Conservation (phyloP, 2,329 filamentous ascomycete genomes). For the Cytospora leucostoma region DNA sequence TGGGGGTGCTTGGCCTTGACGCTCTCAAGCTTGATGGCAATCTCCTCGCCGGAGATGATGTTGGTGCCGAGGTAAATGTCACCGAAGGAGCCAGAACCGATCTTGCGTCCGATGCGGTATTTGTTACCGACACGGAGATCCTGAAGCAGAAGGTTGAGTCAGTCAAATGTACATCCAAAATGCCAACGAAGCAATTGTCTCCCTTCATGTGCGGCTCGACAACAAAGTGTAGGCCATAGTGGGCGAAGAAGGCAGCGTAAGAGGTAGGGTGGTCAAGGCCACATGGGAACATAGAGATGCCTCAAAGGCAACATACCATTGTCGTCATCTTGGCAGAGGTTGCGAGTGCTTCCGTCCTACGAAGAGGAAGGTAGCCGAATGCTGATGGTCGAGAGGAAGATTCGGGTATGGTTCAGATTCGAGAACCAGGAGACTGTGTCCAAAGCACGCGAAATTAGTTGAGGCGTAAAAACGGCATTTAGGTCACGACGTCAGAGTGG, state of each 20-base stretch:
- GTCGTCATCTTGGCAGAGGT: conserved; percentile 48
- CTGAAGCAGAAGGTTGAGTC: conserved; percentile 47
- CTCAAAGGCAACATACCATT: conserved; percentile 45
- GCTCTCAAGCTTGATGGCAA: conserved; percentile 98
- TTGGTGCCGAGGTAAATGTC: conserved; percentile 99
- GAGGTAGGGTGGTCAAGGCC: neutral
- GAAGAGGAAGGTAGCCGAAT: conserved; percentile 24
- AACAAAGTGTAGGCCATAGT: neutral
- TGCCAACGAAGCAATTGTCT: neutral
- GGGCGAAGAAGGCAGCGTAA: neutral
- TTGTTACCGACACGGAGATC: conserved; percentile 99
- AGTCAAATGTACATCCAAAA: conserved; percentile 3
- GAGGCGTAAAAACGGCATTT: conserved; percentile 1
- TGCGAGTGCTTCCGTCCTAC: conserved; percentile 26
- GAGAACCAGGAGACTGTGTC: conserved; percentile 11
- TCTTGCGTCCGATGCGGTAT: conserved; percentile 99
- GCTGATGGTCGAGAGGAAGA: conserved; percentile 16
- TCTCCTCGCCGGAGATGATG: conserved; percentile 99
- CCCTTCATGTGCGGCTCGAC: neutral
- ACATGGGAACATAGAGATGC: neutral
- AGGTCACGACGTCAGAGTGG: neutral
- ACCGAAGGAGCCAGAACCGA: conserved; percentile 95
- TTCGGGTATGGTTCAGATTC: neutral
- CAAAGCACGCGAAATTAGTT: conserved; percentile 6
- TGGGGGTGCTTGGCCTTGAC: conserved; percentile 99